Evolutionary conservation across 345 rosid genomes (phyloP).

Genomic region (Bruguiera gymnorhiza): DNA sequence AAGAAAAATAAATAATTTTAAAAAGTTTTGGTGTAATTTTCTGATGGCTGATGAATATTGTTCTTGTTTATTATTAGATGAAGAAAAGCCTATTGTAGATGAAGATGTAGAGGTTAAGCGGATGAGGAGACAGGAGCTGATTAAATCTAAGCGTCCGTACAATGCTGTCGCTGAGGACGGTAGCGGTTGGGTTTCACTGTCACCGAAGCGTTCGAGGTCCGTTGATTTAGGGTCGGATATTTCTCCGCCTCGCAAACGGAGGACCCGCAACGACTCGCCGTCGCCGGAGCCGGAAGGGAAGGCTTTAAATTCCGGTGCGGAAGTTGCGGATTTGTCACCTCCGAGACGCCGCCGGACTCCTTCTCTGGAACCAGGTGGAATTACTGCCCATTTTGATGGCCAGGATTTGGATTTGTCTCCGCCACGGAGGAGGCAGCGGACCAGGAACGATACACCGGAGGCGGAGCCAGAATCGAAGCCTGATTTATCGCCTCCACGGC

Average conservation of each 20-base stretch:
- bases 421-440: conserved; percentile 35
- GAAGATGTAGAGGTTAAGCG: conserved; percentile 92
- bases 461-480: conserved; percentile 27
- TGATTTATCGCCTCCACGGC: conserved; percentile 50
- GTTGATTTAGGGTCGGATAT: conserved; percentile 37
- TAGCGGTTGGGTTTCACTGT: conserved; percentile 81
- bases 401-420: conserved; percentile 51
- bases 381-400: background rate
- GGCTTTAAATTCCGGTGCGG: background rate
- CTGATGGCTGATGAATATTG: background rate
- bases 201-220: conserved; percentile 24
- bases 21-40: background rate
- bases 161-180: conserved; percentile 88
- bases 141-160: conserved; percentile 53
- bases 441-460: conserved; percentile 35
- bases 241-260: conserved; percentile 51
- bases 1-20: no score
- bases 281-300: conserved; percentile 19
- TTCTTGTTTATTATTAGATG: conserved; percentile 43
- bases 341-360: conserved; percentile 4
- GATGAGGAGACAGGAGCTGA: conserved; percentile 70
- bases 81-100: conserved; percentile 61
- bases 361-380: conserved; percentile 4
- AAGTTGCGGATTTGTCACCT: conserved; percentile 19
- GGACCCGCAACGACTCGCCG: conserved; percentile 19